Evolutionary conservation across 2,329 filamentous ascomycete species (phyloP).

Genomic region (Tolypocladium album): DNA sequence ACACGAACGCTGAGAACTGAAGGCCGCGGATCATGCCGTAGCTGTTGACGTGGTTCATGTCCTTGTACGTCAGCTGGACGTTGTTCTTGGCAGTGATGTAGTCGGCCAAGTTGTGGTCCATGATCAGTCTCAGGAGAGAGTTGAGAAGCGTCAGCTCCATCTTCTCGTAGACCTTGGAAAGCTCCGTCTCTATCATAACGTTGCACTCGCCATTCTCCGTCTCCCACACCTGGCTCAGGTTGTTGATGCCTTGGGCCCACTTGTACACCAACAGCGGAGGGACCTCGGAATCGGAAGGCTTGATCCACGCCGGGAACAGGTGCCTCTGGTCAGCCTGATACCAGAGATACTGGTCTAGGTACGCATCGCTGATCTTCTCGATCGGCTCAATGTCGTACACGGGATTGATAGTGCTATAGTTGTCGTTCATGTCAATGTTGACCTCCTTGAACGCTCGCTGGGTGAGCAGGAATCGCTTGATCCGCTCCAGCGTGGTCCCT

Average conservation of each 20-base stretch:
- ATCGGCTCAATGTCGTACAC: conserved; percentile 99
- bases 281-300: conserved; percentile 95
- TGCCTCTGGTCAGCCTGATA: conserved; percentile 97
- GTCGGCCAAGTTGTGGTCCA: conserved; percentile 98
- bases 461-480: conserved; percentile 94
- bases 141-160: conserved; percentile 95
- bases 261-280: conserved; percentile 93
- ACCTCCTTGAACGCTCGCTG: conserved; percentile 99
- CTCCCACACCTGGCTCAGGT: conserved; percentile 90
- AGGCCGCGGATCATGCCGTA: conserved; percentile 97
- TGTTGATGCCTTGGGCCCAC: conserved; percentile 99
- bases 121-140: conserved; percentile 83
- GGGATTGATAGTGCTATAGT: conserved; percentile 97
- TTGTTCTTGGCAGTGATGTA: conserved; percentile 99
- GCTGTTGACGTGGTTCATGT: conserved; percentile 99
- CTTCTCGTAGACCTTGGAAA: conserved; percentile 99
- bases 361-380: conserved; percentile 98
- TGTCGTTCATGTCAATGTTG: conserved; percentile 99
- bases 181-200: conserved; percentile 94
- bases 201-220: conserved; percentile 91
- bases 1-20: conserved; percentile 97
- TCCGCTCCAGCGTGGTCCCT: conserved; percentile 86
- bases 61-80: conserved; percentile 97
- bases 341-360: conserved; percentile 97
- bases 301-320: conserved; percentile 97